Evolutionary conservation across 176 grass and related monocot genomes (phyloP), one percentile per base, ranked within the genome.

Genomic region (Urochloa ruziziensis): DNA sequence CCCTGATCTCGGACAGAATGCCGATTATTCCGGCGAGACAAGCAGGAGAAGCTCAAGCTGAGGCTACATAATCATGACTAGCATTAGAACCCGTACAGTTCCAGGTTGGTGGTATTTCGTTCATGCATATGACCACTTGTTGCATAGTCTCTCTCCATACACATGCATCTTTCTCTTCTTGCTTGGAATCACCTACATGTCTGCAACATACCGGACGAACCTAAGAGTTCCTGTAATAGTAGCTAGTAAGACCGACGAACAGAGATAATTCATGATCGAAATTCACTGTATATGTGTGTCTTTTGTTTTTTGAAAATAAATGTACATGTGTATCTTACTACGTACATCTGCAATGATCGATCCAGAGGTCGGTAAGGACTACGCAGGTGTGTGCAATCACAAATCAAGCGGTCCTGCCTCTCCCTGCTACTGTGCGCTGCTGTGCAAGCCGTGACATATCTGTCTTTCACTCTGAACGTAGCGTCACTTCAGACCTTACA

Each of bases 21-120:
- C 64, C 86, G 80, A 62, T 76, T 69, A 83, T 88, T 49, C 60
- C 73, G 86, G 80, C 0, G 19, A 77, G 80, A 88, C 86, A 88
- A 83, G 53, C 43, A 63, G 80, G 51, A 78, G 30, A 78, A 83
- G 73, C 19, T 62, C 40, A 78, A 40, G 13, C 51, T 40, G 62
- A 33, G 63, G 77, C 73, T 87, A 49, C 49, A 53, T 43, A 51
- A 27, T 12, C 54, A 27, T 28, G 4, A 2, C n/a, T n/a, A n/a
- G n/a, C n/a, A n/a, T n/a, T n/a, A n/a, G n/a, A n/a, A n/a, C n/a
- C n/a, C n/a, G 51, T 8, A 56, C 53, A 56, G 53, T 56, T n/a
- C 53, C 62, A 23, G 47, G 39, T 37, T 29, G 29, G 42, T 74
- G 69, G 69, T 58, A 37, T 83, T n/a, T n/a, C n/a, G n/a, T 64